phyloP scores from a whole-genome alignment of 2,329 filamentous ascomycete species.

The Fusarium foetens region DNA sequence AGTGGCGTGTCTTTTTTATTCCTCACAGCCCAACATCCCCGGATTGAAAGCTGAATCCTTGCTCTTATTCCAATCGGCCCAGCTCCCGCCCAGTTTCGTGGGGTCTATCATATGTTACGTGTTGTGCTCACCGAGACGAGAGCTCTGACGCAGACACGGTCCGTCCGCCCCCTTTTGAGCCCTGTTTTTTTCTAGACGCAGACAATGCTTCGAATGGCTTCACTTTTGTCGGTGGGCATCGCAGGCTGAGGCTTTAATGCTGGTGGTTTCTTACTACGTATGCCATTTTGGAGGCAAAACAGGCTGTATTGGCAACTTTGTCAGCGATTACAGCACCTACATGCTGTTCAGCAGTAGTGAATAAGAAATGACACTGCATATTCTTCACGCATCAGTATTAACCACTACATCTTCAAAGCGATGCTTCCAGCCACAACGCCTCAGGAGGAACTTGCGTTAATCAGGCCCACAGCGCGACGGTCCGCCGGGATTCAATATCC shows the following conservation, averaged over 20 bases:
- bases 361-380: neutral
- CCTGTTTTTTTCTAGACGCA: neutral
- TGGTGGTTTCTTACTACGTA: neutral
- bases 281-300: neutral
- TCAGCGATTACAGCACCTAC: neutral
- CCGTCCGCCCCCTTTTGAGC: slow-evolving; percentile 31
- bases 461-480: slow-evolving; percentile 13
- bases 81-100: slow-evolving; percentile 23
- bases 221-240: neutral
- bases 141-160: slow-evolving; percentile 29
- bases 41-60: slow-evolving; percentile 7
- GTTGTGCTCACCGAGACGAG: slow-evolving; percentile 31
- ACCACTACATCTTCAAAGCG: neutral
- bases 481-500: slow-evolving; percentile 31
- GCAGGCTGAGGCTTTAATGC: neutral
- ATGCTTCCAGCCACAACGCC: neutral
- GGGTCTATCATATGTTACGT: slow-evolving; percentile 15
- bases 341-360: neutral
- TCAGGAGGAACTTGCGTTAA: neutral
- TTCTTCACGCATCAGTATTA: neutral
- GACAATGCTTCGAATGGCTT: neutral
- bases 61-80: slow-evolving; percentile 31
- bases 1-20: slow-evolving; percentile 37
- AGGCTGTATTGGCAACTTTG: neutral
- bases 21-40: slow-evolving; percentile 12